Evolutionary conservation across 2,329 filamentous ascomycete genomes (phyloP).

Genomic region (Colletotrichum filicis): DNA sequence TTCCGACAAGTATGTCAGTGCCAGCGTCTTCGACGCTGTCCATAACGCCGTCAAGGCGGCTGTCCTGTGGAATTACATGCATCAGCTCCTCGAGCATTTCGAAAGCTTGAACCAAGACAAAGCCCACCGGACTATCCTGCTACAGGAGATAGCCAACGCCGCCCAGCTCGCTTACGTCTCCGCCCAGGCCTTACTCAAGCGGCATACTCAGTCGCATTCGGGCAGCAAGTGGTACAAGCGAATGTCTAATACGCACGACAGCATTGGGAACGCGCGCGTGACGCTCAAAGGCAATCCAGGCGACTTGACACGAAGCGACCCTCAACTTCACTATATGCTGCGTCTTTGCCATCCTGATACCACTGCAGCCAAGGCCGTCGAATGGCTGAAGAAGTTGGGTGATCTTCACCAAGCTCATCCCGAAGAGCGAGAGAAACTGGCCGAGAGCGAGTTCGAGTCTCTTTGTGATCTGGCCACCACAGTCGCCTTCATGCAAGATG

Average conservation of each 20-base stretch:
- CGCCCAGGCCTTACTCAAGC: slow-evolving; percentile 51
- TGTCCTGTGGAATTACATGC: slow-evolving; percentile 54
- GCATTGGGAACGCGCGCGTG: slow-evolving; percentile 50
- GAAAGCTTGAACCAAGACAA: slow-evolving; percentile 40
- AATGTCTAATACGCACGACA: slow-evolving; percentile 41
- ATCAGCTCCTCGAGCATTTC: slow-evolving; percentile 48
- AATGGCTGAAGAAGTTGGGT: slow-evolving; percentile 54
- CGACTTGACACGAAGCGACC: slow-evolving; percentile 47
- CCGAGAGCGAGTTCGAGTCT: slow-evolving; percentile 45
- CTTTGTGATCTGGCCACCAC: slow-evolving; percentile 51
- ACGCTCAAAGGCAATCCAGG: slow-evolving; percentile 54
- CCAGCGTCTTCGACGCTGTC: slow-evolving; percentile 53
- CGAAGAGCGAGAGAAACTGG: slow-evolving; percentile 45
- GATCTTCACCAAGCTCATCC: slow-evolving; percentile 49
- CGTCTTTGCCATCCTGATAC: slow-evolving; percentile 54
- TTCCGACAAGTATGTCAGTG: slow-evolving; percentile 55
- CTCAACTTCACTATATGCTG: slow-evolving; percentile 56
- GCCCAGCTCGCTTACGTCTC: slow-evolving; percentile 56
- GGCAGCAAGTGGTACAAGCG: slow-evolving; percentile 56
- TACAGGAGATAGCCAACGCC: slow-evolving; percentile 58
- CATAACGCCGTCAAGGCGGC: slow-evolving; percentile 47
- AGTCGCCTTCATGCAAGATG: slow-evolving; percentile 50
- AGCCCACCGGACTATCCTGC: slow-evolving; percentile 44
- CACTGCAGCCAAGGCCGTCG: slow-evolving; percentile 45
- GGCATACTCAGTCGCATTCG: slow-evolving; percentile 47